Evolutionary conservation across 1,284 basidiomycete genomes (phyloP).

Genomic region (Singerocomus inundabilis): DNA sequence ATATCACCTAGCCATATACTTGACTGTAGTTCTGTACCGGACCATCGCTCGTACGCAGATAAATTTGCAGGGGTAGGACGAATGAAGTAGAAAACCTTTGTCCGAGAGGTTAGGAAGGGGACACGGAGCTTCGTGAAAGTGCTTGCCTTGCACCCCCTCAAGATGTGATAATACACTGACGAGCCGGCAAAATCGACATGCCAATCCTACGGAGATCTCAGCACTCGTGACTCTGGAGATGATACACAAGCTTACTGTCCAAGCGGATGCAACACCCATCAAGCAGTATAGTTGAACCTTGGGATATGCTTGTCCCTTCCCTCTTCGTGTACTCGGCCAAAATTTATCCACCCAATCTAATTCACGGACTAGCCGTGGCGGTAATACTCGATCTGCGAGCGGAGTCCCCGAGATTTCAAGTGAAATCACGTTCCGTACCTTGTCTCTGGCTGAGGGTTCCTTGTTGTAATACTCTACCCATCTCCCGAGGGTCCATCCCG

Average conservation of each 20-base stretch:
- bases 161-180: conserved; percentile 91
- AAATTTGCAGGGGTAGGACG: conserved; percentile 86
- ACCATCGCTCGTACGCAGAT: conserved; percentile 87
- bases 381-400: conserved; percentile 73
- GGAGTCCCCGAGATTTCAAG: conserved; percentile 81
- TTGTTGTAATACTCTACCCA: conserved; percentile 88
- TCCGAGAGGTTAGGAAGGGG: conserved; percentile 10
- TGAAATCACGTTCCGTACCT: conserved; percentile 88
- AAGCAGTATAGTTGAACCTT: conserved; percentile 96
- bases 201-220: conserved; percentile 74
- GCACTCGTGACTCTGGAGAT: not conserved
- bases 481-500: conserved; percentile 84
- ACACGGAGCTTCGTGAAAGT: conserved; percentile 8
- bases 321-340: conserved; percentile 80
- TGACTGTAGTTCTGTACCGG: conserved; percentile 85
- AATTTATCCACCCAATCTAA: conserved; percentile 96
- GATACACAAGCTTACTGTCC: conserved; percentile 67
- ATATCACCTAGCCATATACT: conserved; percentile 89
- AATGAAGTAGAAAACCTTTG: conserved; percentile 92
- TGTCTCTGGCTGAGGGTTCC: conserved; percentile 66
- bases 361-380: conserved; percentile 84
- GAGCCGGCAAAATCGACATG: conserved; percentile 95
- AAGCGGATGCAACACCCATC: conserved; percentile 84
- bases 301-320: conserved; percentile 77
- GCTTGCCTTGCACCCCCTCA: conserved; percentile 75